Conservation (phyloP, 345 rosid genomes). For the Eucalyptus marginata region DNA sequence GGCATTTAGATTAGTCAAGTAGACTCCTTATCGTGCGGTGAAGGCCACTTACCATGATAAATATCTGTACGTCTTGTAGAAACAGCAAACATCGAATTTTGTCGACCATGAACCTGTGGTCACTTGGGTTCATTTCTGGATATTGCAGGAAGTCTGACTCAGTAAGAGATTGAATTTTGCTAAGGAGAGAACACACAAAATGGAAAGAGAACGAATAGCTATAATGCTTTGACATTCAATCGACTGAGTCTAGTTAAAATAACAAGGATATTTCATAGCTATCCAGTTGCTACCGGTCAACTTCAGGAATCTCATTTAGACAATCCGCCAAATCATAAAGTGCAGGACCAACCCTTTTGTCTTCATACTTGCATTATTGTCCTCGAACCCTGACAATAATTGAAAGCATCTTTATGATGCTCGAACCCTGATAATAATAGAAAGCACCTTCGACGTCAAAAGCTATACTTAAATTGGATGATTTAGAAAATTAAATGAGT, state of each 20-base stretch:
- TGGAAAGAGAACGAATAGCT: background rate
- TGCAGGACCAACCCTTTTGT: background rate
- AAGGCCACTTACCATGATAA: background rate
- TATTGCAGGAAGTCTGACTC: background rate
- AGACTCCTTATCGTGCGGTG: background rate
- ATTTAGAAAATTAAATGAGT: background rate
- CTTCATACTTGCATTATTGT: background rate
- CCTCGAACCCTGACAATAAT: background rate
- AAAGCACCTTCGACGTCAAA: background rate
- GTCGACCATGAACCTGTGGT: background rate
- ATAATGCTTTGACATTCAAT: background rate
- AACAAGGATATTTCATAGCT: background rate
- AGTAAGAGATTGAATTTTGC: background rate
- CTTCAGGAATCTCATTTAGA: background rate
- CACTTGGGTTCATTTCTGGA: background rate
- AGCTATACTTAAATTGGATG: background rate
- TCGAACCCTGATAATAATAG: background rate
- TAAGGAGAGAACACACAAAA: background rate
- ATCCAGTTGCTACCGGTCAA: background rate
- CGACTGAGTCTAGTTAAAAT: background rate
- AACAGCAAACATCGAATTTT: background rate
- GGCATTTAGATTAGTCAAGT: background rate
- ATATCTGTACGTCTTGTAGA: background rate
- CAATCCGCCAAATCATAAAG: background rate
- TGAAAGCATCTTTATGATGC: background rate